phyloP scores from a whole-genome alignment of 257 asterid species.

The Capsicum chinense region DNA sequence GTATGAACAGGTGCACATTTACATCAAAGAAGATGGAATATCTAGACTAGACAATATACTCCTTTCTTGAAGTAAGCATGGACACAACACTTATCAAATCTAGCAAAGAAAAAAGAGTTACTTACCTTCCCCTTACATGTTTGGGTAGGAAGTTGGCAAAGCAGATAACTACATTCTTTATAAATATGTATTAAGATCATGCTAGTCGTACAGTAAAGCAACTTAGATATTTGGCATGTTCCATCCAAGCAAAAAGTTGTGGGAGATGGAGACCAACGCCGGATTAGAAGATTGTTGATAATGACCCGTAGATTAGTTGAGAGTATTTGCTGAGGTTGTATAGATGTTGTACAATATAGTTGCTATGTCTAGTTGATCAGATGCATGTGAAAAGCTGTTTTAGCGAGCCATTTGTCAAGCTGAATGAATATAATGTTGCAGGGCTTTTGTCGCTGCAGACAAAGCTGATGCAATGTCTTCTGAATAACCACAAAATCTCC shows the following conservation, averaged over 20 bases:
- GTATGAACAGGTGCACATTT: neutral
- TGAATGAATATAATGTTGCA: slow-evolving; percentile 74
- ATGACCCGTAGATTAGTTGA: slow-evolving; percentile 94
- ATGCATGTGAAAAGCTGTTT: slow-evolving; percentile 94
- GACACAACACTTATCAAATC: neutral
- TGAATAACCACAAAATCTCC: slow-evolving; percentile 97
- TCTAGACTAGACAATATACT: neutral
- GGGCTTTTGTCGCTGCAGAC: slow-evolving; percentile 97
- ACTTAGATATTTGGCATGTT: slow-evolving; percentile 25
- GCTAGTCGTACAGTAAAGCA: slow-evolving; percentile 26
- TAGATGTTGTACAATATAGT: slow-evolving; percentile 89
- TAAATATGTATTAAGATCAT: slow-evolving; percentile 7
- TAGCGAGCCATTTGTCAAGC: slow-evolving; percentile 76
- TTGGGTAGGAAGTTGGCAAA: slow-evolving; percentile 21
- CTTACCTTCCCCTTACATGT: slow-evolving; percentile 26
- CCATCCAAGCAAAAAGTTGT: slow-evolving; percentile 28
- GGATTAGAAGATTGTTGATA: slow-evolving; percentile 90
- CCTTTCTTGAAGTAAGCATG: neutral
- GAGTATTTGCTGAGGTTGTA: slow-evolving; percentile 95
- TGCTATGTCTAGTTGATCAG: slow-evolving; percentile 94
- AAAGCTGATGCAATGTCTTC: slow-evolving; percentile 94
- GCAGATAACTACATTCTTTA: slow-evolving; percentile 18
- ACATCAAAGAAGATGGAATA: neutral
- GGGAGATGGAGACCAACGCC: slow-evolving; percentile 55
- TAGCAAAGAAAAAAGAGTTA: neutral